Evolutionary conservation across 2,329 filamentous ascomycete genomes (phyloP).

Genomic region (Xylariales sp.): DNA sequence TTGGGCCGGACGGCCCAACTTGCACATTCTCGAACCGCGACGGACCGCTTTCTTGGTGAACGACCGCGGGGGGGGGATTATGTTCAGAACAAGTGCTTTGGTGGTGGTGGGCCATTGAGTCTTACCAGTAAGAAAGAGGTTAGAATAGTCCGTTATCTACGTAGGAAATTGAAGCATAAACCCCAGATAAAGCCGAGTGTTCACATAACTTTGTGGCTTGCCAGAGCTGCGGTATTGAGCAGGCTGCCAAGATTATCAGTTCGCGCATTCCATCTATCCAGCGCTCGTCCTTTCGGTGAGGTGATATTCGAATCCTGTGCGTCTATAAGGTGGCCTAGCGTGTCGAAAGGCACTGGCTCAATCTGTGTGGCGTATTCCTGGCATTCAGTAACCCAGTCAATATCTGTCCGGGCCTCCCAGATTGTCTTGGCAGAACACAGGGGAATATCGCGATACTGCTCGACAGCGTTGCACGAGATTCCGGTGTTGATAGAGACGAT

Average conservation of each 20-base stretch:
- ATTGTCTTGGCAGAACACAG: not conserved
- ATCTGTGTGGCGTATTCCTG: too few species aligned
- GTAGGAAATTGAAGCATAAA: not conserved
- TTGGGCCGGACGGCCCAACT: conserved; percentile 22
- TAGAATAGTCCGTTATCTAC: too few species aligned
- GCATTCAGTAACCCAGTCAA: not conserved
- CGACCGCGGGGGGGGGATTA: too few species aligned
- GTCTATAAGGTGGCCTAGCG: not conserved
- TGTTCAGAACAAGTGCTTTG: too few species aligned
- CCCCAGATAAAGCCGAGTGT: not conserved
- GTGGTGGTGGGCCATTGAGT: too few species aligned
- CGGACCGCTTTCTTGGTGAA: conserved; percentile 10
- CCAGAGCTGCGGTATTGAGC: not conserved
- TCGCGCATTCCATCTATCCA: not conserved
- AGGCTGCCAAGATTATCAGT: not conserved
- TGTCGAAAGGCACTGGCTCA: not conserved
- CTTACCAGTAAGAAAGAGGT: too few species aligned
- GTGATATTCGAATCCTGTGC: not conserved
- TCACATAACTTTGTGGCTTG: too few species aligned
- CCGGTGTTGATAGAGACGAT: not conserved
- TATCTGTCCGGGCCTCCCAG: not conserved
- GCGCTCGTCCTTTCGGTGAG: not conserved
- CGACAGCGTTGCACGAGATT: not conserved
- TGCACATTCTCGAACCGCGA: conserved; percentile 21
- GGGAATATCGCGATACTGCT: not conserved